Conservation (phyloP, 306 rosid species). For the Astragalus glycyphyllos region DNA sequence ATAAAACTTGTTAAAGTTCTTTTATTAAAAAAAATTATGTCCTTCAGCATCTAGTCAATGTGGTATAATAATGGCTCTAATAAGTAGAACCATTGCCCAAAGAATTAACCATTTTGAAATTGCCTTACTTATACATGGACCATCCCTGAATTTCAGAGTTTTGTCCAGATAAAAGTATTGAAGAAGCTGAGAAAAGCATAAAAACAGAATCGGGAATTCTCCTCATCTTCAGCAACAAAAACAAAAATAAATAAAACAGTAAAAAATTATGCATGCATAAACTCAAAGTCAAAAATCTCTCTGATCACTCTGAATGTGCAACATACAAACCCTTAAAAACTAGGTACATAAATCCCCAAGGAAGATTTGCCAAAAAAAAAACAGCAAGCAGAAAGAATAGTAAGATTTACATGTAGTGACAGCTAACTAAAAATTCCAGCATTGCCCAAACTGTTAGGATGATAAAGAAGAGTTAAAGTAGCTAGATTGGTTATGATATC, state of each 20-base stretch:
- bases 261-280: not conserved
- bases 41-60: not conserved
- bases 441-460: too few relatives aligned
- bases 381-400: too few relatives aligned
- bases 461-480: too few relatives aligned
- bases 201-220: not conserved
- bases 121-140: too few relatives aligned
- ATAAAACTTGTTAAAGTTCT: conserved; percentile 8
- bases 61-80: not conserved
- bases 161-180: not conserved
- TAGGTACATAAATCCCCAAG: too few relatives aligned
- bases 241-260: not conserved
- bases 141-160: not conserved
- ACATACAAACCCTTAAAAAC: too few relatives aligned
- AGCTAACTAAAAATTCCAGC: too few relatives aligned
- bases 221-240: not conserved
- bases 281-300: too few relatives aligned
- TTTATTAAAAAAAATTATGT: conserved; percentile 2
- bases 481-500: too few relatives aligned
- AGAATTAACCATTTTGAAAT: not conserved
- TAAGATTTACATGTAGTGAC: too few relatives aligned
- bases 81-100: conserved; percentile 2
- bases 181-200: not conserved
- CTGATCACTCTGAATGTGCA: too few relatives aligned
- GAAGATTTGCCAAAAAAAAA: too few relatives aligned